Conservation (phyloP, 179 eudicot genomes). For the Nepenthes alata region DNA sequence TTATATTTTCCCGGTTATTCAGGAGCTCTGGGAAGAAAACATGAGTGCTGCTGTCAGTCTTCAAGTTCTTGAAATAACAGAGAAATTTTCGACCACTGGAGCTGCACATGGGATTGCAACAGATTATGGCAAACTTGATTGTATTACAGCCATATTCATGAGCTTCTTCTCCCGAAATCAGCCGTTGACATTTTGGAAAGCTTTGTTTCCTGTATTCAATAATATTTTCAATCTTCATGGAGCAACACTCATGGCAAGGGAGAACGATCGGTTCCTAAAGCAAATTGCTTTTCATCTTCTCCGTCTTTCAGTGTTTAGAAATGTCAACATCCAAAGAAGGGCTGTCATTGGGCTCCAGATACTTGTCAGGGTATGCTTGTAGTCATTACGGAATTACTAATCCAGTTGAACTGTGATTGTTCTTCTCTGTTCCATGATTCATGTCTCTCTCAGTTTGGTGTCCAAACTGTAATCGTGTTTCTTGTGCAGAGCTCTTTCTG, state of each 20-base stretch:
- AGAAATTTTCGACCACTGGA: constrained; percentile 73
- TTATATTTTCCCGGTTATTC: constrained; percentile 11
- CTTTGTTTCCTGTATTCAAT: constrained; percentile 72
- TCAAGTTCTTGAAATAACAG: constrained; percentile 78
- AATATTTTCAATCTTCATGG: constrained; percentile 77
- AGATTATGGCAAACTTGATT: constrained; percentile 96
- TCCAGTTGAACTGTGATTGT: background rate
- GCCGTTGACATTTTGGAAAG: constrained; percentile 79
- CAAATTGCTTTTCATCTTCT: constrained; percentile 98
- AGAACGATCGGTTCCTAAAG: constrained; percentile 92
- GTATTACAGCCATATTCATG: constrained; percentile 81
- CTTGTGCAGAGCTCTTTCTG: constrained; percentile 84
- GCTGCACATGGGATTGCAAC: constrained; percentile 77
- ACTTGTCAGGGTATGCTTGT: constrained; percentile 68
- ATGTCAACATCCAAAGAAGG: constrained; percentile 69
- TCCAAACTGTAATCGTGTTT: background rate
- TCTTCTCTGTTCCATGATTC: background rate
- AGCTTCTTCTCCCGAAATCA: constrained; percentile 89
- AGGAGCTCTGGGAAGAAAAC: constrained; percentile 99
- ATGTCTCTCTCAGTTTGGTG: background rate
- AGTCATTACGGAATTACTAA: background rate
- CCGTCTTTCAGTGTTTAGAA: constrained; percentile 88
- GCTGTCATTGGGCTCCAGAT: constrained; percentile 95
- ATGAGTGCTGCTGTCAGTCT: constrained; percentile 94
- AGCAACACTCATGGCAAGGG: constrained; percentile 87